phyloP scores from a whole-genome alignment of 192 early-diverging fungal species.

The Coemansia sp. region DNA sequence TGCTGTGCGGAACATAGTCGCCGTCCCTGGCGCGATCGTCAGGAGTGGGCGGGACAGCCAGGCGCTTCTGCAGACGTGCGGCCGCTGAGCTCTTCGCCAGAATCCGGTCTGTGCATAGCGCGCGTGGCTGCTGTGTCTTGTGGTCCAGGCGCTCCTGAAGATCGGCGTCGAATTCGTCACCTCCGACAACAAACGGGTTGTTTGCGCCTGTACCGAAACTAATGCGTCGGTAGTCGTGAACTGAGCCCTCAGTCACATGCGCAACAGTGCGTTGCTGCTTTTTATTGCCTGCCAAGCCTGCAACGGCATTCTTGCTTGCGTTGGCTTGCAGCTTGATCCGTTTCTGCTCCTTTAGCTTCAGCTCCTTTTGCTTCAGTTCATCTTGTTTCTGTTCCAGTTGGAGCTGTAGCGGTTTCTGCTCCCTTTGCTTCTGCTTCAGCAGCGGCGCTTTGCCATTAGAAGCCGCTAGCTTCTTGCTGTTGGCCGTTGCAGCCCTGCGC shows the following conservation, averaged over 20 bases:
- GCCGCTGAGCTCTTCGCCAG: constrained; percentile 37
- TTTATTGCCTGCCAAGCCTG: neutral
- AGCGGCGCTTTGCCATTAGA: neutral
- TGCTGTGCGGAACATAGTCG: constrained; percentile 35
- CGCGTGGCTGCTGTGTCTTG: neutral
- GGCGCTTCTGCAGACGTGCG: constrained; percentile 25
- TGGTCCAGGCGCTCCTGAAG: constrained; percentile 28
- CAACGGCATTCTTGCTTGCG: neutral
- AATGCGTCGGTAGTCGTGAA: constrained; percentile 44
- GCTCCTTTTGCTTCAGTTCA: neutral
- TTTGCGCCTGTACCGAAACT: constrained; percentile 39
- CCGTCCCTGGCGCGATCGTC: constrained; percentile 33
- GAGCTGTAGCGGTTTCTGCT: neutral
- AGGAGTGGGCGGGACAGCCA: constrained; percentile 32
- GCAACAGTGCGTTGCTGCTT: neutral
- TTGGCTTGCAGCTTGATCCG: constrained; percentile 6
- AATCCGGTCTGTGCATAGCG: constrained; percentile 15
- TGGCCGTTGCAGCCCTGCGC: constrained; percentile 11
- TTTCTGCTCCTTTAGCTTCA: constrained; percentile 11
- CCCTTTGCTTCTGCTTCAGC: neutral
- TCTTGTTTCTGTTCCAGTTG: neutral
- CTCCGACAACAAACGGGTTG: constrained; percentile 46
- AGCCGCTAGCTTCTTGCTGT: neutral
- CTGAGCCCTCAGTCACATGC: constrained; percentile 37
- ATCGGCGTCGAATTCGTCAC: constrained; percentile 41